A percentile compares a stretch with the other conserved stretches of the same genome.
These are phyloP conservation scores for Recurvomyces mirabilis DNA, from an alignment of 495 filamentous ascomycete species.

Conservation along the genomic window DNA sequence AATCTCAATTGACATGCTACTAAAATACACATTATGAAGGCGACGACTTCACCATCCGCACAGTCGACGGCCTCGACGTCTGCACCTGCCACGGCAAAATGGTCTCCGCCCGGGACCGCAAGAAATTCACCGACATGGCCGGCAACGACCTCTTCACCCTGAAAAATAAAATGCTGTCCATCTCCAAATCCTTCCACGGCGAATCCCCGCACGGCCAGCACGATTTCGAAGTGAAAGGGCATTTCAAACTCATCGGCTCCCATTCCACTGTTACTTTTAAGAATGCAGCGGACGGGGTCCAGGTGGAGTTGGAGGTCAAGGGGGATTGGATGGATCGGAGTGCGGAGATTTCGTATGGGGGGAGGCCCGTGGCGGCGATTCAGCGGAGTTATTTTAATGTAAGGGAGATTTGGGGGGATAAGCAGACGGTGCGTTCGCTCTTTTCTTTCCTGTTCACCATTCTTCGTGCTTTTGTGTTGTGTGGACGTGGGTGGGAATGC, in stretches of 20 bases:
- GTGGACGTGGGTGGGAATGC: not conserved
- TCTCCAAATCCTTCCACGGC: conserved; percentile 14
- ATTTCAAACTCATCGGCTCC: conserved; percentile 14
- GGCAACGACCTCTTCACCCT: conserved; percentile 18
- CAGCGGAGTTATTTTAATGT: conserved; percentile 14
- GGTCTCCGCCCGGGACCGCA: conserved; percentile 4
- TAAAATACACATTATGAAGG: no score
- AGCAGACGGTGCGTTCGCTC: conserved; percentile 15
- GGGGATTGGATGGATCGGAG: conserved; percentile 16
- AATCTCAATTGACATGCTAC: no score
- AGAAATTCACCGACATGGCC: conserved; percentile 12
- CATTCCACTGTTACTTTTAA: conserved; percentile 9
- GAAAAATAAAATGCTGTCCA: conserved; percentile 16
- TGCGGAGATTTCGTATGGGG: conserved; percentile 8
- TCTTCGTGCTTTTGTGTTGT: not conserved
- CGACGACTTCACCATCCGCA: conserved; percentile 18
- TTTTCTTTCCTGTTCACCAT: not conserved
- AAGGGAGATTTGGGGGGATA: conserved; percentile 13
- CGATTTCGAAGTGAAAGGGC: conserved; percentile 17
- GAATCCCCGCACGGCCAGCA: conserved; percentile 1
- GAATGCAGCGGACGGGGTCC: conserved; percentile 12
- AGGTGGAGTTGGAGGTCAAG: conserved; percentile 16
- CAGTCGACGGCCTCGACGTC: conserved; percentile 11
- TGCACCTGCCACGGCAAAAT: conserved; percentile 16
- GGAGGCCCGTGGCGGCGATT: conserved; percentile 10